Conservation (phyloP, 306 rosid genomes). For the Quercus gilva region DNA sequence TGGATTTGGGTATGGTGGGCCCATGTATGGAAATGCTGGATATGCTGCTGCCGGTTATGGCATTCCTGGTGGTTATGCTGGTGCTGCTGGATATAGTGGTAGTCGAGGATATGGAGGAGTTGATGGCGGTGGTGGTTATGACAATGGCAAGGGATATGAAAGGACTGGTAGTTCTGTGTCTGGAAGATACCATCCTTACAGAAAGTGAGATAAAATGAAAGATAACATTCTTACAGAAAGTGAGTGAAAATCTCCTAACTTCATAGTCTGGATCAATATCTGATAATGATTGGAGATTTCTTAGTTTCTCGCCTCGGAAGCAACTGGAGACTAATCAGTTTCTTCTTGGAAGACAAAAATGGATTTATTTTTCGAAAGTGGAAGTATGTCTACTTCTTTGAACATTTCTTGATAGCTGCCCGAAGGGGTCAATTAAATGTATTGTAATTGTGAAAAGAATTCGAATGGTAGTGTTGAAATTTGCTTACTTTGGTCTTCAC, state of each 20-base stretch:
- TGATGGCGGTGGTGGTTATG: conserved; percentile 21
- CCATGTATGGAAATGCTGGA: conserved; percentile 48
- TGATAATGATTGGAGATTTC: not conserved
- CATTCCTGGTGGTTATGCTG: conserved; percentile 38
- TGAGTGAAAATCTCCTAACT: not conserved
- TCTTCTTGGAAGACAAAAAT: not conserved
- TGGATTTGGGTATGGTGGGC: conserved; percentile 50
- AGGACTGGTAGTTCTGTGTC: conserved; percentile 31
- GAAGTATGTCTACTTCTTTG: not conserved
- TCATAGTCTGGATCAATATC: not conserved
- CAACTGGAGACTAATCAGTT: no score
- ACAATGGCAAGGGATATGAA: conserved; percentile 29
- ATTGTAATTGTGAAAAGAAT: not conserved
- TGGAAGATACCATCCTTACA: conserved; percentile 61
- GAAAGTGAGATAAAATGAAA: conserved; percentile 17
- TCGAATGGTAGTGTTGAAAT: not conserved
- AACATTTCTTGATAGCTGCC: not conserved
- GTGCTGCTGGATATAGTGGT: conserved; percentile 26
- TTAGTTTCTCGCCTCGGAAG: not conserved
- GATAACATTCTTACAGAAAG: not conserved
- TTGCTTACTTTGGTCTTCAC: not conserved
- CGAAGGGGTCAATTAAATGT: not conserved
- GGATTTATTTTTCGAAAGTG: not conserved
- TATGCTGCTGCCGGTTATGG: conserved; percentile 39
- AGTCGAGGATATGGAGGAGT: conserved; percentile 34